Conservation (phyloP, 1,139 yeast genomes). For the Candida mesenterica region DNA sequence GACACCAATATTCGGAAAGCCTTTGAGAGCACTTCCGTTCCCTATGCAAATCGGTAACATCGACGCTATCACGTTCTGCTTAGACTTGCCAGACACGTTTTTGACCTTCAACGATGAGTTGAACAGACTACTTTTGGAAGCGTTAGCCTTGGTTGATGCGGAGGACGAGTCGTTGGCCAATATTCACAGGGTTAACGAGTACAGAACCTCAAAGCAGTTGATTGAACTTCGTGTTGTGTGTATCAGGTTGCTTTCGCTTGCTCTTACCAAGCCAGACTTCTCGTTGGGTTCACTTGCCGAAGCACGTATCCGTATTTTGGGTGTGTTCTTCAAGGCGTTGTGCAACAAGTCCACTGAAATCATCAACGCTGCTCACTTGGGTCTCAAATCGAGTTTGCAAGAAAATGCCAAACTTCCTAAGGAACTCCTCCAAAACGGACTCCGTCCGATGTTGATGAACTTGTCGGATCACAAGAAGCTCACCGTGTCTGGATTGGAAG, state of each 20-base stretch:
- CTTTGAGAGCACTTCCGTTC: conserved; percentile 92
- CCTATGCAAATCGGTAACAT: conserved; percentile 99
- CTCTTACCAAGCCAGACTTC: conserved; percentile 78
- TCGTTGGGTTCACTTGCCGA: conserved; percentile 77
- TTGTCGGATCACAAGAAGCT: conserved; percentile 89
- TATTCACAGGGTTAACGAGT: conserved; percentile 80
- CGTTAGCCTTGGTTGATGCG: conserved; percentile 92
- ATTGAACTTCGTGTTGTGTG: conserved; percentile 87
- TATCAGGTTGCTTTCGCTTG: conserved; percentile 76
- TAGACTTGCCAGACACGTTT: conserved; percentile 77
- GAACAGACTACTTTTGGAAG: conserved; percentile 80
- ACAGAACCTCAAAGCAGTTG: conserved; percentile 83
- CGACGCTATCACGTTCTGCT: conserved; percentile 90
- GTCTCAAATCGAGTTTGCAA: conserved; percentile 77
- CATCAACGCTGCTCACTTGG: conserved; percentile 90
- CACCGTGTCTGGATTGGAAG: conserved; percentile 88
- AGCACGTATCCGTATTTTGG: conserved; percentile 79
- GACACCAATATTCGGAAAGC: conserved; percentile 95
- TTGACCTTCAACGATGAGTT: conserved; percentile 86
- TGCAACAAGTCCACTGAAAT: conserved; percentile 83
- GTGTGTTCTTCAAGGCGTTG: conserved; percentile 91
- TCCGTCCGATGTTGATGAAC: conserved; percentile 93
- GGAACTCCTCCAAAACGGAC: conserved; percentile 87
- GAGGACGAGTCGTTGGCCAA: conserved; percentile 94
- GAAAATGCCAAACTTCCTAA: conserved; percentile 90